Base-by-base conservation (phyloP, 129 eudicot genomes). In the Saposhnikovia divaricata region DNA sequence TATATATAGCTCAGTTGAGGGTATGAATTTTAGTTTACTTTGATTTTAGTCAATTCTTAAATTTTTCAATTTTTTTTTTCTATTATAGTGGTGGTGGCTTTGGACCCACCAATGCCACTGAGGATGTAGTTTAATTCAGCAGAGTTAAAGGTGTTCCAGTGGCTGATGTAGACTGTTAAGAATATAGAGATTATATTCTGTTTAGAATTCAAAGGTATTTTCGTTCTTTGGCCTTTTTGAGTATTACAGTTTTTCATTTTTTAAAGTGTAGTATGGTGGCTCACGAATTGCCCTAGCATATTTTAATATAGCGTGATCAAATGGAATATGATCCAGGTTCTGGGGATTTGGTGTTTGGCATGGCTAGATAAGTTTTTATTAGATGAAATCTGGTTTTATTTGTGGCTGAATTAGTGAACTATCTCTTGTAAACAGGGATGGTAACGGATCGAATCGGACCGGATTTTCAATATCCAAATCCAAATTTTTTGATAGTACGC, bases 1-100 rank as follows among this genome's bases (percentile, higher is more conserved):
- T 89, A 89, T 84, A 81, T 84, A 85, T 91, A 86, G 93, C n/a
- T 75, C 84, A 79, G 84, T 76, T 80, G 89, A 84, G 88, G 89
- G 89, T 85, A 88, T 80, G 90, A 86, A 81, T 74, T 80, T 77
- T 75, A 45, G 37, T 46, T 74, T 27, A 6, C 69, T 61, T 61
- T 59, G 68, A 59, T 5, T 9, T n/a, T 25, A 59, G 68, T 59
- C 27, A n/a, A 9, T 11, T 13, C 2, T 42, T 23, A 43, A 77
- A 63, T 25, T 72, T 73, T 78, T 23, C n/a, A 18, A 21, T 66
- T 77, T 40, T 88, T 77, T 40, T 88, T 82, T 80, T 46, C 43
- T 0, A 46, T 46, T 46, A 74, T 76, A 72, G 78, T 78, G 84
- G 86, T 83, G 85, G 82, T 73, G 77, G 72, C 76, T 69, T 81